Evolutionary conservation across 225 moss, liverwort and hornwort species (phyloP), one percentile per base, ranked within the genome.

Genomic region (Thuidium tamariscinum): DNA sequence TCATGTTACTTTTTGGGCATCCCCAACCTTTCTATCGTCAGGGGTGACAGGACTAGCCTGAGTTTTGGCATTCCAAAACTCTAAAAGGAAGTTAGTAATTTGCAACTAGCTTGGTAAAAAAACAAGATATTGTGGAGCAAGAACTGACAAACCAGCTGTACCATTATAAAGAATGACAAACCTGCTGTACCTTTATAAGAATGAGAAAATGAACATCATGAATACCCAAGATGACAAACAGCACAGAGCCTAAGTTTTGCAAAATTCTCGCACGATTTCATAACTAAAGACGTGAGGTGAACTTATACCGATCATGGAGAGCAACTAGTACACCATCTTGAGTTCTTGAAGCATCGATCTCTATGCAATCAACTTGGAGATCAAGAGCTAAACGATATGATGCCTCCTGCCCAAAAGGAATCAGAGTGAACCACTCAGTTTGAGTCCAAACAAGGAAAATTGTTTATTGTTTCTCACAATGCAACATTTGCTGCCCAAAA

Each of bases 261-360:
- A 26, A 78, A 78, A 74, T 30, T 22, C 83, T 60, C 22, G 67
- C 81, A 84, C 37, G 48, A 32, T 55, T 54, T 46, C n/a, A 62
- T 67, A 32, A 85, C 41, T 21, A 67, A 84, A 81, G 36, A 74
- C 71, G 81, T 57, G 71, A 86, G 86, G 51, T 80, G 72, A 87
- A 86, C 81, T 77, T 49, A 69, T 93, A 97, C 98, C 98, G 95
- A 88, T 99, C 95, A 91, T 99, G 98, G 46, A 99, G 95, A 86
- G 97, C 97, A 85, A 99, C 88, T 41, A 99, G 89, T 76, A 96
- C 93, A 86, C 98, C 98, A 91, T 99, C 98, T 82, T 55, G 86
- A 74, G 97, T 95, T 67, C 96, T 93, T 55, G 98, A 97, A 66
- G 94, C 96, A 93, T 99, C 98, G 66, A 99, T 94, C 84, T 99